These are phyloP conservation scores for Lomentospora prolificans DNA, from an alignment of 2,329 filamentous ascomycete species.

Conservation along the genomic window DNA sequence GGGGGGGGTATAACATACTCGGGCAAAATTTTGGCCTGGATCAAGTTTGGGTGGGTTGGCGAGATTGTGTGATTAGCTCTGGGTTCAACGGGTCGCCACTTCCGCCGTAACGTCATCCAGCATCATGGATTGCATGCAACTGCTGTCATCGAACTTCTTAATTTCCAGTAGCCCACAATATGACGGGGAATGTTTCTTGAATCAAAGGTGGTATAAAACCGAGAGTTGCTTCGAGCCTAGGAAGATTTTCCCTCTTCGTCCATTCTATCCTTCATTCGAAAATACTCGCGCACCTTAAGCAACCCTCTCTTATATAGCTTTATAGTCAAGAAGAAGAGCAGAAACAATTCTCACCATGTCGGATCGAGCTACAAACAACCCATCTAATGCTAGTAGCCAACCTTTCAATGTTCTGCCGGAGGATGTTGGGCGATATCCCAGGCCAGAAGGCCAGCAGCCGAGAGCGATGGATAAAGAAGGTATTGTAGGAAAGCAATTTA, in stretches of 20 bases:
- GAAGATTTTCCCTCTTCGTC: no score
- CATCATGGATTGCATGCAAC: neutral
- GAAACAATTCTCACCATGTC: neutral
- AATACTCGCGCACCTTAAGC: no score
- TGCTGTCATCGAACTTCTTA: neutral
- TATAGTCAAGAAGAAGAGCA: no score
- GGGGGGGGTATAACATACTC: no score
- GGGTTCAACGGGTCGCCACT: neutral
- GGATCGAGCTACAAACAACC: neutral
- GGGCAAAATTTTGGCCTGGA: no score
- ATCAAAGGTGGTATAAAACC: no score
- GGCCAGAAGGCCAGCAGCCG: constrained; percentile 16
- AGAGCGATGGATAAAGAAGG: constrained; percentile 38
- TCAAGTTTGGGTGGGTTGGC: no score
- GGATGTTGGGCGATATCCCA: neutral
- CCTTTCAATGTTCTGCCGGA: neutral
- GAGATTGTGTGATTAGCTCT: neutral
- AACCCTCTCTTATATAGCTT: no score
- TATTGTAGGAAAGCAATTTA: constrained; percentile 46
- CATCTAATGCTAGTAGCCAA: neutral
- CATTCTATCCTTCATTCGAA: no score
- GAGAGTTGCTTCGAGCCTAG: no score
- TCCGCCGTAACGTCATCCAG: neutral
- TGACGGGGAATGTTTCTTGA: no score
- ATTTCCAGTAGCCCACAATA: no score